Percentiles rank a stretch among this genome's conserved stretches.
These are phyloP conservation scores for Colletotrichum simmondsii DNA, from an alignment of 2,329 filamentous ascomycete genomes.

Conservation along the genomic window DNA sequence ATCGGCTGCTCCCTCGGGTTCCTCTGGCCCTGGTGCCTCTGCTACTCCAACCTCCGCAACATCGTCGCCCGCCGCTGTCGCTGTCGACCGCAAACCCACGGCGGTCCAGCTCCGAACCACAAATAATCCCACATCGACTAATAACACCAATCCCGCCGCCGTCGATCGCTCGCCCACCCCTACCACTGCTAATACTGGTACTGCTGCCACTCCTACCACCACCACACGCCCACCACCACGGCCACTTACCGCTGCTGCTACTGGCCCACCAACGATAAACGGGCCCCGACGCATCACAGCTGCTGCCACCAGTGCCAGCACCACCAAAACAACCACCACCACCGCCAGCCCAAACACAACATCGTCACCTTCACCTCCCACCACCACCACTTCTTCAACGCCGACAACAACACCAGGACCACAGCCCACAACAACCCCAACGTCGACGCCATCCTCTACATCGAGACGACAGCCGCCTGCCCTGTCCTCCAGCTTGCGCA, in stretches of 20 bases:
- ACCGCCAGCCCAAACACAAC: slow-evolving; percentile 18
- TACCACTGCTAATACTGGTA: neutral
- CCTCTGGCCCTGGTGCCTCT: slow-evolving; percentile 49
- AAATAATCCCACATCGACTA: slow-evolving; percentile 23
- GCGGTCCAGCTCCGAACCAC: slow-evolving; percentile 24
- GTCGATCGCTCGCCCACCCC: neutral
- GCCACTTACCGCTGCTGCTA: slow-evolving; percentile 11
- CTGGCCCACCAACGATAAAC: slow-evolving; percentile 31
- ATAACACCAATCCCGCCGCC: slow-evolving; percentile 1
- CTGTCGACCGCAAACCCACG: slow-evolving; percentile 15
- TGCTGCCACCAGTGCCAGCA: neutral
- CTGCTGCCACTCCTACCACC: neutral
- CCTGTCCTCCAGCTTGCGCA: slow-evolving; percentile 33
- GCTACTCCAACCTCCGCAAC: slow-evolving; percentile 37
- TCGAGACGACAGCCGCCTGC: slow-evolving; percentile 26
- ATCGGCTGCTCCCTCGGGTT: neutral
- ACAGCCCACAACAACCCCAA: slow-evolving; percentile 12
- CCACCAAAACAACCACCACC: slow-evolving; percentile 10
- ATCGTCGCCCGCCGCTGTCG: neutral
- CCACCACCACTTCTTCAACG: slow-evolving; percentile 4
- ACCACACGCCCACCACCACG: neutral
- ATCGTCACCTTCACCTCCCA: slow-evolving; percentile 4
- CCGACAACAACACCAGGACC: slow-evolving; percentile 21
- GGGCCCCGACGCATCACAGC: slow-evolving; percentile 32
- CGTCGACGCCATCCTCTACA: slow-evolving; percentile 24